Evolutionary conservation across 1,284 basidiomycete species (phyloP).

Genomic region (Coniferiporia weirii): DNA sequence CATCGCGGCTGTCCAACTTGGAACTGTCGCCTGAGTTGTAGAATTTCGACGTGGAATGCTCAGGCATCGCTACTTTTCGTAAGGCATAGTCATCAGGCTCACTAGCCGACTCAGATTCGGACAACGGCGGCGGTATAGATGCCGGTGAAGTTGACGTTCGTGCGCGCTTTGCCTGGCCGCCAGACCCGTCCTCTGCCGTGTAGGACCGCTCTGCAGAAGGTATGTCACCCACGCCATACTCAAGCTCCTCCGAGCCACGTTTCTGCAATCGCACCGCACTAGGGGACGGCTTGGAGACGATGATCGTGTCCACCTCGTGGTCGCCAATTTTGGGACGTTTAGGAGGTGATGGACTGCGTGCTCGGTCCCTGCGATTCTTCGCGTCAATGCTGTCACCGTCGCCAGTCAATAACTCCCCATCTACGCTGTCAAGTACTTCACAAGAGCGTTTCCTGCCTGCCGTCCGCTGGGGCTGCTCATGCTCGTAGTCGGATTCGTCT

Average conservation of each 20-base stretch:
- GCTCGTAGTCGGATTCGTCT: background rate
- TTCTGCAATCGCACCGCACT: slow-evolving; percentile 25
- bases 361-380: background rate
- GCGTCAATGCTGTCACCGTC: background rate
- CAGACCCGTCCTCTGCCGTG: background rate
- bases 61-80: background rate
- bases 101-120: background rate
- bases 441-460: slow-evolving; percentile 1
- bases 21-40: background rate
- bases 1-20: no score
- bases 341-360: background rate
- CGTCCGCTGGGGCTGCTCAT: background rate
- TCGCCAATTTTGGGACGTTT: background rate
- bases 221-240: slow-evolving; percentile 21
- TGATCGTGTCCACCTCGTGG: background rate
- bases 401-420: slow-evolving; percentile 5
- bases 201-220: background rate
- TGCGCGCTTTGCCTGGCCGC: background rate
- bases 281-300: slow-evolving; percentile 3
- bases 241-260: slow-evolving; percentile 29
- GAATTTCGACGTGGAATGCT: background rate
- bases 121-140: background rate
- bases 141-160: background rate
- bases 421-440: slow-evolving; percentile 1
- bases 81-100: background rate